phyloP scores from a whole-genome alignment of 1,139 yeast genomes.

The Suhomyces maxii region DNA sequence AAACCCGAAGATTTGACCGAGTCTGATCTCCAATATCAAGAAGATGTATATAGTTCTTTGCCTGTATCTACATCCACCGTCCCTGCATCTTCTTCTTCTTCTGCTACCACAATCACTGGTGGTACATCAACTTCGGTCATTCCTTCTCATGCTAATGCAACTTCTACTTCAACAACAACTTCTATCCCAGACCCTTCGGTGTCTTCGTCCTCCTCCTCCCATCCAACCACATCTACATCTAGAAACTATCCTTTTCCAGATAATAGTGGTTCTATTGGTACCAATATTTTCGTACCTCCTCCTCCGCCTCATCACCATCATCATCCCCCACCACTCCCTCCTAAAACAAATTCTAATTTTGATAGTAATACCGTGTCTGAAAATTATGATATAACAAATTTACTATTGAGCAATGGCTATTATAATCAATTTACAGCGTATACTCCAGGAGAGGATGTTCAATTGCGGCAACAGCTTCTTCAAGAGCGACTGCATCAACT shows the following conservation, averaged over 20 bases:
- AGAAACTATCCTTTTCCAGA: too few relatives aligned
- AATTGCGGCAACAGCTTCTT: conserved; percentile 1
- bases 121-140: background rate
- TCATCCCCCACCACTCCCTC: background rate
- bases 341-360: conserved; percentile 7
- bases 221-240: too few relatives aligned
- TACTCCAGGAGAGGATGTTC: background rate
- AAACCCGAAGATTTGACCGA: conserved; percentile 30
- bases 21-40: conserved; percentile 34
- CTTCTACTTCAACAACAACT: too few relatives aligned
- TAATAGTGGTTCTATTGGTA: too few relatives aligned
- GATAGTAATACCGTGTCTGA: conserved; percentile 20
- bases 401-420: conserved; percentile 20
- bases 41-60: conserved; percentile 20
- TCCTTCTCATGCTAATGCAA: background rate
- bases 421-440: background rate
- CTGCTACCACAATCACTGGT: background rate
- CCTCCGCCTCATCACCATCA: too few relatives aligned
- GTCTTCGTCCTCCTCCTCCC: too few relatives aligned
- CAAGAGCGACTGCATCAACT: conserved; percentile 6
- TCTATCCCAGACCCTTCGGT: too few relatives aligned
- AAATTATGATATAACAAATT: conserved; percentile 25
- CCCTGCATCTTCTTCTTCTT: background rate
- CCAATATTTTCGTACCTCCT: too few relatives aligned
- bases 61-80: background rate